Conservation (phyloP, 768 basidiomycete species). For the Pleurotus ostreatus region DNA sequence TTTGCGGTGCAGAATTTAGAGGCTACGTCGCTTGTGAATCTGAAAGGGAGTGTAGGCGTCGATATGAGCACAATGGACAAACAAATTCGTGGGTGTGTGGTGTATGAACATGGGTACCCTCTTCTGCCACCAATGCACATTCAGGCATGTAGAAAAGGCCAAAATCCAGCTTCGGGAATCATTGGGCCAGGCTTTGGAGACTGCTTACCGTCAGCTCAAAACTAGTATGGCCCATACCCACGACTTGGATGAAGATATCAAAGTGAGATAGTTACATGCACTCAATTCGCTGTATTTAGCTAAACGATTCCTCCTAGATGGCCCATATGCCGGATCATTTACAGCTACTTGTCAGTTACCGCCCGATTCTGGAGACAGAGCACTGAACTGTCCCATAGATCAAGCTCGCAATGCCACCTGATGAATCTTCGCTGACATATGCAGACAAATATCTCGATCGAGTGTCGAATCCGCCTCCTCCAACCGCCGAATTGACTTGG, state of each 20-base stretch:
- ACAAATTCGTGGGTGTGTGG: slow-evolving; percentile 54
- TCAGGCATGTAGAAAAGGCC: slow-evolving; percentile 63
- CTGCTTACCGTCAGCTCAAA: slow-evolving; percentile 50
- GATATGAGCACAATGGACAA: slow-evolving; percentile 54
- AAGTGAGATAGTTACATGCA: slow-evolving; percentile 29
- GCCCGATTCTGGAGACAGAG: background rate
- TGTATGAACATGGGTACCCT: background rate
- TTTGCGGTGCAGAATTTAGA: slow-evolving; percentile 60
- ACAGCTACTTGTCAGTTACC: slow-evolving; percentile 57
- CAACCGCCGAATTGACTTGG: slow-evolving; percentile 58
- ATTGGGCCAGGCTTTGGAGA: slow-evolving; percentile 56
- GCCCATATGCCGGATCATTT: slow-evolving; percentile 68
- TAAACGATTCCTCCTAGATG: slow-evolving; percentile 30
- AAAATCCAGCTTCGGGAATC: slow-evolving; percentile 61
- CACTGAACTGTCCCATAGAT: slow-evolving; percentile 33
- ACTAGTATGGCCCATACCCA: slow-evolving; percentile 39
- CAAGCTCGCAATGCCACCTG: slow-evolving; percentile 51
- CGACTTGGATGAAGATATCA: slow-evolving; percentile 66
- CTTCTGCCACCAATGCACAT: background rate
- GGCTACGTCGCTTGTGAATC: slow-evolving; percentile 33
- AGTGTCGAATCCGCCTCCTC: slow-evolving; percentile 39
- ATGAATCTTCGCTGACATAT: slow-evolving; percentile 40
- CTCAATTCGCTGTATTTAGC: background rate
- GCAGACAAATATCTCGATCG: slow-evolving; percentile 52
- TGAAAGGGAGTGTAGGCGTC: slow-evolving; percentile 51